Conservation (phyloP, 2,329 filamentous ascomycete species). For the Fusarium piperis region DNA sequence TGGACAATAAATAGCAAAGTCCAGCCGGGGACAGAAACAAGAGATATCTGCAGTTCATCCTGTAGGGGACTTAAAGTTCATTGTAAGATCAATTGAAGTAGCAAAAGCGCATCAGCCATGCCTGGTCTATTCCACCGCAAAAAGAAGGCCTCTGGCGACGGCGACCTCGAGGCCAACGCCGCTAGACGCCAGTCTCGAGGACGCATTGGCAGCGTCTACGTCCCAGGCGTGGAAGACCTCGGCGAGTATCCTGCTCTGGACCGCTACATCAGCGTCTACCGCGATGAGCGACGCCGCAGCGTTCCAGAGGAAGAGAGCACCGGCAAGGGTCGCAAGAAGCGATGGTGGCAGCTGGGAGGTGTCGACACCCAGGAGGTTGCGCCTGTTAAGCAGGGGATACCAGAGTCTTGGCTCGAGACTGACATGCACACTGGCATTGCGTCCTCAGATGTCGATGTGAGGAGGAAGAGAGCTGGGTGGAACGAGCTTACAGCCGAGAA, state of each 20-base stretch:
- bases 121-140: conserved; percentile 21
- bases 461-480: conserved; percentile 18
- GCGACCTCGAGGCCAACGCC: conserved; percentile 19
- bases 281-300: conserved; percentile 25
- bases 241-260: conserved; percentile 25
- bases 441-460: conserved; percentile 15
- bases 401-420: conserved; percentile 24
- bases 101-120: not conserved
- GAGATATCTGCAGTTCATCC: not conserved
- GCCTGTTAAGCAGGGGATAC: conserved; percentile 1
- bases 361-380: not conserved
- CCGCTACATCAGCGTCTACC: conserved; percentile 28
- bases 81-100: not conserved
- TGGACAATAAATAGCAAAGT: conserved; percentile 17
- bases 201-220: conserved; percentile 4
- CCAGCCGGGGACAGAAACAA: not conserved
- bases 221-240: conserved; percentile 5
- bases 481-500: conserved; percentile 26
- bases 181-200: conserved; percentile 14
- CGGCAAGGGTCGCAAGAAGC: conserved; percentile 21
- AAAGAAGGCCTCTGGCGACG: conserved; percentile 9
- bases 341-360: conserved; percentile 27
- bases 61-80: not conserved
- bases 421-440: conserved; percentile 10
- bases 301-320: not conserved